Percentiles rank a stretch among this genome's conserved stretches.
Conservation (phyloP, 441 rosid genomes). For the Mallotus repandus region DNA sequence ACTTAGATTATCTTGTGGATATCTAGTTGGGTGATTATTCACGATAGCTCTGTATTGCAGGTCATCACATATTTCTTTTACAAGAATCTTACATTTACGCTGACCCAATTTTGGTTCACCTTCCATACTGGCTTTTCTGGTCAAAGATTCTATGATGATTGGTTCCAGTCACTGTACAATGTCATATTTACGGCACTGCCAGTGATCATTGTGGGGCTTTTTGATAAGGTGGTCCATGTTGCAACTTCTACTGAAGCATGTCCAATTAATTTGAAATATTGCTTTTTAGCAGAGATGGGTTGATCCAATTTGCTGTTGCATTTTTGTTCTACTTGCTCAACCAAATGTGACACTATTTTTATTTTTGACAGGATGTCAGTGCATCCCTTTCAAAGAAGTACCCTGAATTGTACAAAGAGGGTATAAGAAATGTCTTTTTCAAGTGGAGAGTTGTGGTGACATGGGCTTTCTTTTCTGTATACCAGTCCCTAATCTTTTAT, state of each 20-base stretch:
- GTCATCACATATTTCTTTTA: constrained; percentile 97
- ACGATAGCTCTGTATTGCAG: constrained; percentile 49
- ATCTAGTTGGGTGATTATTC: constrained; percentile 17
- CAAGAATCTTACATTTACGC: constrained; percentile 97
- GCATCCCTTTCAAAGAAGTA: constrained; percentile 93
- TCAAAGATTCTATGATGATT: constrained; percentile 98
- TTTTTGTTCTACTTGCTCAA: neutral
- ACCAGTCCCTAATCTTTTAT: constrained; percentile 86
- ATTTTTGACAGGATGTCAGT: constrained; percentile 74
- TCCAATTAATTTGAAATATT: neutral
- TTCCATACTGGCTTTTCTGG: constrained; percentile 98
- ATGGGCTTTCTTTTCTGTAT: constrained; percentile 91
- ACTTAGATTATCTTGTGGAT: constrained; percentile 10
- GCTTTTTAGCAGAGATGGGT: neutral
- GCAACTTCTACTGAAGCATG: neutral
- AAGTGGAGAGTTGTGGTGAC: constrained; percentile 86
- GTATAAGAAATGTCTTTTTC: constrained; percentile 81
- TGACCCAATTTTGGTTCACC: constrained; percentile 99
- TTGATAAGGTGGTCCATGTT: constrained; percentile 81
- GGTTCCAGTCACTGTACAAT: constrained; percentile 98
- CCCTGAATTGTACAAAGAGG: constrained; percentile 92
- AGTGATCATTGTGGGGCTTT: constrained; percentile 91
- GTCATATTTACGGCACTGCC: constrained; percentile 96
- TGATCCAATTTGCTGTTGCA: neutral
- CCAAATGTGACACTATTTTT: neutral